Evolutionary conservation across 2,329 filamentous ascomycete species (phyloP), one percentile per base, ranked within the genome.

Genomic region (Uncinocarpus reesii): DNA sequence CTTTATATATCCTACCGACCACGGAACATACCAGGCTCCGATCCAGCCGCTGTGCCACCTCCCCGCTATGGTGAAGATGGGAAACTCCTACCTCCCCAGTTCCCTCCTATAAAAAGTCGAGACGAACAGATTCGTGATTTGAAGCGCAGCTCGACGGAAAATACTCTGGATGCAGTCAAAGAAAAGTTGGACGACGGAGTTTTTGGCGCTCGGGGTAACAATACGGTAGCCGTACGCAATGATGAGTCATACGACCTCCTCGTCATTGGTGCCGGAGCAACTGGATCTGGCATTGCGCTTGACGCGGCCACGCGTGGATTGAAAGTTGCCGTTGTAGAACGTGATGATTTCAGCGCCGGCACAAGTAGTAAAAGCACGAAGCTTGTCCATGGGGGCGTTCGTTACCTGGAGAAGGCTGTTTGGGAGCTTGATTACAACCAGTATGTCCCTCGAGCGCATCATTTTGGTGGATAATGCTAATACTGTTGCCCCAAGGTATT

Each of bases 331-430:
- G 69, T 89, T 43, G 83, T 92, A 13, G 85, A 92, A 69, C 76
- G 84, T 53, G 86, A 90, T 64, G 85, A 92, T 66, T 92, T 90
- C 64, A 82, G 81, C 57, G 77, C 81, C 53, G 85, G 86, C 24
- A 90, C 85, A 34, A 88, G 83, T 70, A 86, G 83, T 65, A 90
- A 90, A 71, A 88, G 83, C 69, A 92, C 85, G 42, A 92, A 92
- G 68, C 74, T 92, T 46, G 86, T 92, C 15, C 85, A 92, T 66
- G 85, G 85, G 56, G 85, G 85, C 60, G 86, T 92, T 51, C 78
- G 85, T 56, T 92, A 90, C 63, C 73, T 92, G 50, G 86, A 92
- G 65, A 92, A 92, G 72, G 85, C 85, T 47, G 80, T 92, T 42
- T 87, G 81, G 81, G 84, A 89, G 63, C 71, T 90, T 58, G 85